A percentile compares a stretch with the other conserved stretches of the same genome.
Conservation (phyloP, 2,329 filamentous ascomycete genomes). For the Trichoderma endophyticum region DNA sequence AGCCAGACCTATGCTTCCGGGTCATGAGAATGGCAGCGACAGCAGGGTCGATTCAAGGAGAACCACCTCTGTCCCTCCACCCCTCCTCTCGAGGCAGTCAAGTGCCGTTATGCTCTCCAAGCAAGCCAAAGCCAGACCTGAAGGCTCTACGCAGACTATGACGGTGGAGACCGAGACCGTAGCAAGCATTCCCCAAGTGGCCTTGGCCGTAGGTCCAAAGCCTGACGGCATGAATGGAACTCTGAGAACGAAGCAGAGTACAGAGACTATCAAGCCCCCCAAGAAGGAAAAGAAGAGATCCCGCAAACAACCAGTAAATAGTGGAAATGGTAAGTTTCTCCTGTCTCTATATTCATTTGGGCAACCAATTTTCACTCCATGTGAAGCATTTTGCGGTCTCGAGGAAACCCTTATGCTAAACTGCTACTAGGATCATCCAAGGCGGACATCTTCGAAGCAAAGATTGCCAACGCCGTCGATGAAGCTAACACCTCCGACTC, state of each 20-base stretch:
- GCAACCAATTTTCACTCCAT: background rate
- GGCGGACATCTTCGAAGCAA: conserved; percentile 96
- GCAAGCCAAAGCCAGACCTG: conserved; percentile 66
- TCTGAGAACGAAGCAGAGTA: conserved; percentile 80
- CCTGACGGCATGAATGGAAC: conserved; percentile 66
- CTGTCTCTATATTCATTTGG: background rate
- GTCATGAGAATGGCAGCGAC: conserved; percentile 63
- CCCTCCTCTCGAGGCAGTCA: conserved; percentile 62
- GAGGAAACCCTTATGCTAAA: background rate
- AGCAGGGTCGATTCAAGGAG: conserved; percentile 46
- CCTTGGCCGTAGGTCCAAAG: conserved; percentile 64
- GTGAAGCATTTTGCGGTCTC: background rate
- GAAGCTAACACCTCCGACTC: conserved; percentile 96
- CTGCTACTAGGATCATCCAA: conserved; percentile 72
- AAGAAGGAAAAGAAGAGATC: conserved; percentile 88
- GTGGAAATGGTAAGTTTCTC: conserved; percentile 67
- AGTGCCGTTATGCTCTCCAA: conserved; percentile 57
- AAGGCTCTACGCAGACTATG: conserved; percentile 84
- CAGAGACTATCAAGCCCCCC: conserved; percentile 92
- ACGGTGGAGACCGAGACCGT: conserved; percentile 98
- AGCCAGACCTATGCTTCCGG: conserved; percentile 44
- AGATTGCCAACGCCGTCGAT: conserved; percentile 92
- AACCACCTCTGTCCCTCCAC: conserved; percentile 48
- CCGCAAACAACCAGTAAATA: conserved; percentile 72
- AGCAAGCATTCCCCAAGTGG: conserved; percentile 80